Percentiles rank a stretch among this genome's conserved stretches.
Conservation (phyloP, 208 protist species). For the Leishmania gerbilli region DNA sequence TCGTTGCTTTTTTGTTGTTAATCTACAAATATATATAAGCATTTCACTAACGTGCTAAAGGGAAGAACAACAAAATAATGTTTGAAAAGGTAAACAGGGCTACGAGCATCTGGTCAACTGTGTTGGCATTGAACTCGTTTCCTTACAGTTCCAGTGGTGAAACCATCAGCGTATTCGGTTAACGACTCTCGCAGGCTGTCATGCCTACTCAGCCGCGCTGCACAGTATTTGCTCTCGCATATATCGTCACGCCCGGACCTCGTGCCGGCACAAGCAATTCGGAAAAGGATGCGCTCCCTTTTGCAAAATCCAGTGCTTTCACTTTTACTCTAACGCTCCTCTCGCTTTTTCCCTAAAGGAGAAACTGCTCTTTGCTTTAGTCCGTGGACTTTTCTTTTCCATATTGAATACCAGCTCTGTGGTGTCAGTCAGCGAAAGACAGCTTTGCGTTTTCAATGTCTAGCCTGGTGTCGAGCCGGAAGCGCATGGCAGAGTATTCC, state of each 20-base stretch:
- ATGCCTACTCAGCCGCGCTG: not conserved
- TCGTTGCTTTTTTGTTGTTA: conserved; percentile 15
- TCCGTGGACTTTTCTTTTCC: not conserved
- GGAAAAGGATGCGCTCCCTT: not conserved
- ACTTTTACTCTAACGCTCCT: not conserved
- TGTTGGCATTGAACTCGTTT: not conserved
- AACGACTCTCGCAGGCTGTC: not conserved
- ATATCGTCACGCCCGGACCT: not conserved
- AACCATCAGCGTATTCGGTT: not conserved
- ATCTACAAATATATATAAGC: not conserved
- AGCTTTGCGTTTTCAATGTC: conserved; percentile 19
- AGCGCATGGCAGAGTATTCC: conserved; percentile 33
- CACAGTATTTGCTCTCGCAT: not conserved
- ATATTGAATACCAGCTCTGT: not conserved
- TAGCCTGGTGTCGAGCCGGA: conserved; percentile 17
- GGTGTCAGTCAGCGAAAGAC: not conserved
- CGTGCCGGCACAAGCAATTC: not conserved
- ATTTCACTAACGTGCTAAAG: not conserved
- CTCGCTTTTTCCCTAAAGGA: conserved; percentile 20
- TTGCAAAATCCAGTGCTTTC: not conserved
- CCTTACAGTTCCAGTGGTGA: not conserved
- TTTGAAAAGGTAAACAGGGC: not conserved
- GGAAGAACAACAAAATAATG: not conserved
- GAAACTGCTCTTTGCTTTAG: conserved; percentile 10
- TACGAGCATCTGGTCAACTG: not conserved